Evolutionary conservation across 1,139 yeast species (phyloP).

Genomic region (Geotrichum aggregatum): DNA sequence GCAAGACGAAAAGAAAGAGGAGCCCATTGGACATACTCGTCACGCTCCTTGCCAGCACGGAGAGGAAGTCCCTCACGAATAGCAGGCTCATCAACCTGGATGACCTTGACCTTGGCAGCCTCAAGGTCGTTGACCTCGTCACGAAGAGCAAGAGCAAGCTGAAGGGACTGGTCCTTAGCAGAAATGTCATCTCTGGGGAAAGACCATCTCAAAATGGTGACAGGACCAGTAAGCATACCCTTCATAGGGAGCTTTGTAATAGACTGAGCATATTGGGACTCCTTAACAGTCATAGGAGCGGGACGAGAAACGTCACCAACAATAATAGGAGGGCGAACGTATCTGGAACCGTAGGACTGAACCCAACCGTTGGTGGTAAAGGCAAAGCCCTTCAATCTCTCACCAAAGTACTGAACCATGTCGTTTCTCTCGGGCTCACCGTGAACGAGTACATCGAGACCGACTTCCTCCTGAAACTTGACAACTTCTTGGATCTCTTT

Average conservation of each 20-base stretch:
- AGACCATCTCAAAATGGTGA: slow-evolving; percentile 99
- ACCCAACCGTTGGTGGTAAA: slow-evolving; percentile 99
- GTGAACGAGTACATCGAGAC: slow-evolving; percentile 95
- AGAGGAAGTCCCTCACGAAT: slow-evolving; percentile 99
- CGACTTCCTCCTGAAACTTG: slow-evolving; percentile 98
- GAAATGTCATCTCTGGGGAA: slow-evolving; percentile 99
- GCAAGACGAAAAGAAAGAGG: slow-evolving; percentile 99
- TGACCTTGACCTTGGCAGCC: slow-evolving; percentile 95
- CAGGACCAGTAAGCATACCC: slow-evolving; percentile 99
- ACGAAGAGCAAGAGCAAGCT: slow-evolving; percentile 95
- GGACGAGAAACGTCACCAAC: slow-evolving; percentile 99
- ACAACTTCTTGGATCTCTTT: slow-evolving; percentile 92
- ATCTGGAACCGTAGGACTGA: slow-evolving; percentile 99
- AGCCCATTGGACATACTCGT: slow-evolving; percentile 96
- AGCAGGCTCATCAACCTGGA: slow-evolving; percentile 99
- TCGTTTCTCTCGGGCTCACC: slow-evolving; percentile 99
- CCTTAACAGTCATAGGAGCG: slow-evolving; percentile 96
- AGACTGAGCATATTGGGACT: slow-evolving; percentile 98
- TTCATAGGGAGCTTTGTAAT: slow-evolving; percentile 92
- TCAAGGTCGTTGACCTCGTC: slow-evolving; percentile 98
- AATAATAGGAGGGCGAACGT: slow-evolving; percentile 98
- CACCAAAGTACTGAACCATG: slow-evolving; percentile 99
- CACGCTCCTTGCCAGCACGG: slow-evolving; percentile 95
- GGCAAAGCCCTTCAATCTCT: slow-evolving; percentile 94
- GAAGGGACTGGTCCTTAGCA: slow-evolving; percentile 91